phyloP scores from a whole-genome alignment of 2,329 filamentous ascomycete species.

The Aspergillus latus region DNA sequence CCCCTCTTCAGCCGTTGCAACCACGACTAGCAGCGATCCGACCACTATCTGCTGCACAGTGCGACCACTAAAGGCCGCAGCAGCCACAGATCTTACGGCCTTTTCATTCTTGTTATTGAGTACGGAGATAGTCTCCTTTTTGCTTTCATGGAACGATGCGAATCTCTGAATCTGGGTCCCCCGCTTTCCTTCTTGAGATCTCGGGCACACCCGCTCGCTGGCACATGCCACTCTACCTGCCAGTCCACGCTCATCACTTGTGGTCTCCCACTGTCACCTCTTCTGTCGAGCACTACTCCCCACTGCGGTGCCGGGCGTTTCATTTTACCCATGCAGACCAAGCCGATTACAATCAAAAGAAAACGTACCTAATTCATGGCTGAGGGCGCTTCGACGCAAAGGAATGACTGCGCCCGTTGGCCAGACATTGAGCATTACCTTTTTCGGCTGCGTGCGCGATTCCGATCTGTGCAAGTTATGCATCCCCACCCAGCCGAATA shows the following conservation, averaged over 20 bases:
- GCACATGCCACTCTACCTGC: conserved; percentile 15
- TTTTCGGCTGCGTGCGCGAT: conserved; percentile 25
- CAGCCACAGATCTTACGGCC: conserved; percentile 10
- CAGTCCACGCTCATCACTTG: conserved; percentile 14
- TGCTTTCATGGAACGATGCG: not conserved
- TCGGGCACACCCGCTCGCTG: conserved; percentile 27
- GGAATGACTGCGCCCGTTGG: conserved; percentile 5
- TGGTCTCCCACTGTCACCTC: not conserved
- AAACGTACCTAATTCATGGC: not conserved
- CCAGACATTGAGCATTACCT: conserved; percentile 21
- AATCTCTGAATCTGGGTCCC: conserved; percentile 13
- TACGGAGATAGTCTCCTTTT: conserved; percentile 14
- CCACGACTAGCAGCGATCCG: conserved; percentile 22
- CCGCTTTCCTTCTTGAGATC: conserved; percentile 29
- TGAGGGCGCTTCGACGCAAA: conserved; percentile 2
- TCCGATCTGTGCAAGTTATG: conserved; percentile 11
- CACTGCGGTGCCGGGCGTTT: not conserved
- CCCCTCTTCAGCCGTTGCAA: conserved; percentile 22
- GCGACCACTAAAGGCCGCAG: conserved; percentile 17
- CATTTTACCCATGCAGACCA: not conserved
- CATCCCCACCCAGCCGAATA: conserved; percentile 11
- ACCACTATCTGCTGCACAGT: conserved; percentile 18
- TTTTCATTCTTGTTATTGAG: not conserved
- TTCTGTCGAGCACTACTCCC: not conserved
- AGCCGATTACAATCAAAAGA: no score